Percentiles rank a stretch among this genome's conserved stretches.
Evolutionary conservation across 768 basidiomycete genomes (phyloP).

Genomic region (Suillus occidentalis): DNA sequence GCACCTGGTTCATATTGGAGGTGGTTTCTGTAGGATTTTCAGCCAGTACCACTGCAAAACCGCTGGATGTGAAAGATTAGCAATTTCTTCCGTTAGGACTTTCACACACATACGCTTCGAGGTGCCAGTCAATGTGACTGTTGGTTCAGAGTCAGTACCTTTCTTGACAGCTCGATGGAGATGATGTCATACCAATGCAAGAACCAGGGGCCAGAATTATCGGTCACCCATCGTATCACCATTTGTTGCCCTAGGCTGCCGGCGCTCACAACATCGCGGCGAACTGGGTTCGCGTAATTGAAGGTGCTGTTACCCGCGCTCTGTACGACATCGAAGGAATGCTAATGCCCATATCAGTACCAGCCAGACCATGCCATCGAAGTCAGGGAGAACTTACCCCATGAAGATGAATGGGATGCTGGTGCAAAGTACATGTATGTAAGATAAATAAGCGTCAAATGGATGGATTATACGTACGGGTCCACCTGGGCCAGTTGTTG

Average conservation of each 20-base stretch:
- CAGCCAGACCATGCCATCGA: neutral
- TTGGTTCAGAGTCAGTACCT: neutral
- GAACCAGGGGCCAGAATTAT: slow-evolving; percentile 51
- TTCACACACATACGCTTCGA: slow-evolving; percentile 13
- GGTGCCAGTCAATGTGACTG: slow-evolving; percentile 21
- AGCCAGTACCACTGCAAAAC: slow-evolving; percentile 32
- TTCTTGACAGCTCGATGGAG: too few species aligned
- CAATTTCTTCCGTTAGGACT: too few species aligned
- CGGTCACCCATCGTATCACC: slow-evolving; percentile 47
- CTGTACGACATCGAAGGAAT: slow-evolving; percentile 45
- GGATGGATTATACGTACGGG: neutral
- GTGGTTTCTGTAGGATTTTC: slow-evolving; percentile 18
- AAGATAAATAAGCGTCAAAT: neutral
- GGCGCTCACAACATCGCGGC: slow-evolving; percentile 44
- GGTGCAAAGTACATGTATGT: neutral
- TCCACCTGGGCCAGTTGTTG: slow-evolving; percentile 12
- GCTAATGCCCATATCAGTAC: slow-evolving; percentile 24
- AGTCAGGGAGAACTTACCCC: slow-evolving; percentile 31
- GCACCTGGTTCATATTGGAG: neutral
- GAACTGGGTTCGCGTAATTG: slow-evolving; percentile 55
- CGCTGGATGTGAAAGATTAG: slow-evolving; percentile 13
- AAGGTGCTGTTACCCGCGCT: slow-evolving; percentile 31
- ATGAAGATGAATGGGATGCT: slow-evolving; percentile 47
- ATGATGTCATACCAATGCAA: slow-evolving; percentile 16
- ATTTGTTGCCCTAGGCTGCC: slow-evolving; percentile 25